Evolutionary conservation across 2,329 filamentous ascomycete species (phyloP).

Genomic region (Neonectria coccinea): DNA sequence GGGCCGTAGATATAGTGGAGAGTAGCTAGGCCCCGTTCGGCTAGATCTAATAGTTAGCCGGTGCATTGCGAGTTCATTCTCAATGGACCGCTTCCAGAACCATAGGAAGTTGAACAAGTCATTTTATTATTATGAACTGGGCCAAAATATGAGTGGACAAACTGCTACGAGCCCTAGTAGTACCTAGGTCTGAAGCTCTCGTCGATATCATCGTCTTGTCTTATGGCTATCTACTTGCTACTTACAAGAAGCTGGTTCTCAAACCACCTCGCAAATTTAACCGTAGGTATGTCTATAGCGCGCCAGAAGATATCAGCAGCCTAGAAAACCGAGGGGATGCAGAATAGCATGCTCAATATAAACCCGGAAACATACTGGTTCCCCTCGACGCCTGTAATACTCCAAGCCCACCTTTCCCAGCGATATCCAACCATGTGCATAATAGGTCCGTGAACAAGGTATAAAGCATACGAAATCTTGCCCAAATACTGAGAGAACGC

Average conservation of each 20-base stretch:
- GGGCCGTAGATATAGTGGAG: conserved; percentile 15
- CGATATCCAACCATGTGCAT: conserved; percentile 66
- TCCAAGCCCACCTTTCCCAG: conserved; percentile 61
- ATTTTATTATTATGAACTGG: no score
- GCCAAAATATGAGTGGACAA: no score
- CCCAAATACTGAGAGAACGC: conserved; percentile 67
- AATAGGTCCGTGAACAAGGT: conserved; percentile 70
- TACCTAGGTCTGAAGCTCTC: no score
- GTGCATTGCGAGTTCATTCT: background rate
- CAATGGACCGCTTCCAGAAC: background rate
- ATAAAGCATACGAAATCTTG: conserved; percentile 70
- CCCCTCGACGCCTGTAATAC: conserved; percentile 60
- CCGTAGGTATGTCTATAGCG: conserved; percentile 66
- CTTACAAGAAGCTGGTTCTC: conserved; percentile 52
- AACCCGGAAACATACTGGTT: conserved; percentile 60
- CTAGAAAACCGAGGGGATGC: conserved; percentile 65
- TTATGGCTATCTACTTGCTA: background rate
- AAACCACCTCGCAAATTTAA: conserved; percentile 68
- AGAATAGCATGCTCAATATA: conserved; percentile 57
- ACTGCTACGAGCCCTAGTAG: no score
- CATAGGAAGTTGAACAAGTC: background rate
- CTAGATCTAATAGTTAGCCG: background rate
- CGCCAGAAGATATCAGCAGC: conserved; percentile 68
- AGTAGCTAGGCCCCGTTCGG: conserved; percentile 9
- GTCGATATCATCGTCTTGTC: no score